phyloP scores from a whole-genome alignment of 495 filamentous ascomycete genomes.

The Aspergillus sparsus region DNA sequence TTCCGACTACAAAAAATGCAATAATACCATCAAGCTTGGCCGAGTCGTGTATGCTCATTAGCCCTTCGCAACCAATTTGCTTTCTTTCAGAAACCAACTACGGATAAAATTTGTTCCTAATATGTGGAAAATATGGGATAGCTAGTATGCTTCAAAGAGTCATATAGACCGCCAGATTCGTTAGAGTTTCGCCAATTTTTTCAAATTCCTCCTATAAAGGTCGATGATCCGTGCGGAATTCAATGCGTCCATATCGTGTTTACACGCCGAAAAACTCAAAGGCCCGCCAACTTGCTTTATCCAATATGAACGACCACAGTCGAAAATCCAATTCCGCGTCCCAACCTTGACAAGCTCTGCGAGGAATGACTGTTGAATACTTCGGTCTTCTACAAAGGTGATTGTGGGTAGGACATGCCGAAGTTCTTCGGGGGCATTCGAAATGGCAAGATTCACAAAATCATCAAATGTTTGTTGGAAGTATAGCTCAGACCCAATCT shows the following conservation, averaged over 20 bases:
- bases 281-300: constrained; percentile 36
- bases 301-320: constrained; percentile 43
- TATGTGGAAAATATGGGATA: too few relatives aligned
- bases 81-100: too few relatives aligned
- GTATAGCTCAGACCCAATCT: constrained; percentile 37
- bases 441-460: constrained; percentile 24
- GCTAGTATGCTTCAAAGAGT: too few relatives aligned
- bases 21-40: too few relatives aligned
- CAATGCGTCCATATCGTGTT: constrained; percentile 31
- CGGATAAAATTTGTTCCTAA: too few relatives aligned
- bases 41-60: too few relatives aligned
- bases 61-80: too few relatives aligned
- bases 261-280: constrained; percentile 33
- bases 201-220: constrained; percentile 22
- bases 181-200: constrained; percentile 19
- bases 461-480: constrained; percentile 34
- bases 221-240: constrained; percentile 27
- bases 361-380: constrained; percentile 33
- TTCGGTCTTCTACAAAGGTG: constrained; percentile 33
- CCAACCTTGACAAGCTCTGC: constrained; percentile 39
- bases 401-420: constrained; percentile 29
- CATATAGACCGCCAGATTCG: too few relatives aligned
- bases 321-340: constrained; percentile 40
- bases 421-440: constrained; percentile 27
- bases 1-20: too few relatives aligned